These are phyloP conservation scores for Amanita subjunquillea DNA, from an alignment of 768 basidiomycete species.

Conservation along the genomic window DNA sequence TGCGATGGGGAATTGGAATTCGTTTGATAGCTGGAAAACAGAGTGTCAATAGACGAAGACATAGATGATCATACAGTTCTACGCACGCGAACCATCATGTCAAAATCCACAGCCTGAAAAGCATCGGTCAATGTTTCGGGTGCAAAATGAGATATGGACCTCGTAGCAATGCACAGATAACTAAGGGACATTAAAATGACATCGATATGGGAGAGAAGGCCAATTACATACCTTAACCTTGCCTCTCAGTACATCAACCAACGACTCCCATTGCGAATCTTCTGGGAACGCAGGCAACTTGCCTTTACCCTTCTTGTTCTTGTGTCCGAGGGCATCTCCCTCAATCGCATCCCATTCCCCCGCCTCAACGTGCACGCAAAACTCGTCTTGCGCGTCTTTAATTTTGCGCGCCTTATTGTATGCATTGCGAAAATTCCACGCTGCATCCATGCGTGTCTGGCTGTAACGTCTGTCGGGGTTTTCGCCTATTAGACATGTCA, in stretches of 20 bases:
- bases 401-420: constrained; percentile 61
- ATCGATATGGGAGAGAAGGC: not conserved
- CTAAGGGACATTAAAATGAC: constrained; percentile 8
- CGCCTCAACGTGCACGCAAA: constrained; percentile 39
- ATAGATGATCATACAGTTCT: not conserved
- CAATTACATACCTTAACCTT: constrained; percentile 48
- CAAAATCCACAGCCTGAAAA: constrained; percentile 53
- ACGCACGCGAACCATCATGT: constrained; percentile 51
- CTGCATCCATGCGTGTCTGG: constrained; percentile 48
- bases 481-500: constrained; percentile 29
- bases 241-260: constrained; percentile 65
- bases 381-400: constrained; percentile 58
- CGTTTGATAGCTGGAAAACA: constrained; percentile 53
- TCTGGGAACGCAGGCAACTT: constrained; percentile 39
- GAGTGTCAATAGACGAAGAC: not conserved
- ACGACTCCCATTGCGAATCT: constrained; percentile 56
- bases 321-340: not conserved
- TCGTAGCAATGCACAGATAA: constrained; percentile 36
- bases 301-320: constrained; percentile 3
- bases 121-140: not conserved
- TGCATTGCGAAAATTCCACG: constrained; percentile 62
- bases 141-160: constrained; percentile 7
- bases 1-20: constrained; percentile 69
- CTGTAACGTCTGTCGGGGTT: constrained; percentile 40
- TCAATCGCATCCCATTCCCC: constrained; percentile 32